Percentiles rank a stretch among this genome's conserved stretches.
Evolutionary conservation across 2,329 filamentous ascomycete species (phyloP).

Genomic region (Daldinia sp.): DNA sequence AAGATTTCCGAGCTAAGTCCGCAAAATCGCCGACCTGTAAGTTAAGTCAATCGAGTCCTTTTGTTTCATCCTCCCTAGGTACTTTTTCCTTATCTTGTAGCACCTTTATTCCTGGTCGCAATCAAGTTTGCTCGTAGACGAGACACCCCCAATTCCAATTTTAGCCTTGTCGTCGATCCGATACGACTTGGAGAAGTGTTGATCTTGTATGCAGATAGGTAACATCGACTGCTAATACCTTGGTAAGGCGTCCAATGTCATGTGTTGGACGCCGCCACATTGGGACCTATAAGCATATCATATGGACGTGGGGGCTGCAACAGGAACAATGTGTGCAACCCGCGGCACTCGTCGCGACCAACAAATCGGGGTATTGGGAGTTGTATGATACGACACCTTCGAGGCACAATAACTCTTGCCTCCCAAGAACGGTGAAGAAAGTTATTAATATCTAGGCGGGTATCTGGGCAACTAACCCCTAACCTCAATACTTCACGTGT

Average conservation of each 20-base stretch:
- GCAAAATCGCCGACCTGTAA: constrained; percentile 7
- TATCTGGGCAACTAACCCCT: too few species aligned
- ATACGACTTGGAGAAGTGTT: not conserved
- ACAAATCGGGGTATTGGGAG: not conserved
- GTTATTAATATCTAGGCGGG: not conserved
- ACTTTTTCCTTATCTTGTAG: not conserved
- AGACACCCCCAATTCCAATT: not conserved
- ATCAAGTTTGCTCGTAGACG: not conserved
- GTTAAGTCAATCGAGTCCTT: not conserved
- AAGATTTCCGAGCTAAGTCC: constrained; percentile 22
- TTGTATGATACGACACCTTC: constrained; percentile 10
- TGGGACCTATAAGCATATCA: constrained; percentile 15
- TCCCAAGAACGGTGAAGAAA: not conserved
- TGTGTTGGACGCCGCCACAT: constrained; percentile 16
- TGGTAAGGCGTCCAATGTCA: not conserved
- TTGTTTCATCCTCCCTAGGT: not conserved
- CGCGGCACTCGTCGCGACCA: constrained; percentile 7
- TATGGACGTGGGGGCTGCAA: constrained; percentile 17
- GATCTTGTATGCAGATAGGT: constrained; percentile 8
- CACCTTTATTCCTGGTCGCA: not conserved
- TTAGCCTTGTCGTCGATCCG: not conserved
- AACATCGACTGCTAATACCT: not conserved
- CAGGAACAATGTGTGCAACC: constrained; percentile 7
- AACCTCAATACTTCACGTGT: too few species aligned
- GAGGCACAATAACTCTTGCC: not conserved